Conservation (phyloP, 352 stramenopile genomes). For the Globisporangium mamillatum region DNA sequence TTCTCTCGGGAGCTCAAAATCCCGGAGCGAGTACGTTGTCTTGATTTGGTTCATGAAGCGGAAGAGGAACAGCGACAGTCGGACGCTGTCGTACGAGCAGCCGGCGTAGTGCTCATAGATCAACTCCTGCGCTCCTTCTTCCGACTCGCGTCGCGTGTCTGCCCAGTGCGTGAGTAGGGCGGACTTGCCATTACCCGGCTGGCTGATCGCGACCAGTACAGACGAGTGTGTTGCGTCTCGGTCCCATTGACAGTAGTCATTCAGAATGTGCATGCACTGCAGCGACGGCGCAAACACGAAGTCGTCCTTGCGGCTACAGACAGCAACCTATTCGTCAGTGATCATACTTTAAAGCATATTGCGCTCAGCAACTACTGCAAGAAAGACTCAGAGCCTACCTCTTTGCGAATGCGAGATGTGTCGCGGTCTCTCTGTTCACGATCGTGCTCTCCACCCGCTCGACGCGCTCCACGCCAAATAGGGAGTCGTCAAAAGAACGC, state of each 20-base stretch:
- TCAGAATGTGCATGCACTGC: slow-evolving; percentile 65
- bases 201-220: slow-evolving; percentile 58
- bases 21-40: slow-evolving; percentile 57
- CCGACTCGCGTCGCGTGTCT: slow-evolving; percentile 32
- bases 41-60: slow-evolving; percentile 82
- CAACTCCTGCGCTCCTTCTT: slow-evolving; percentile 42
- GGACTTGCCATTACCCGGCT: slow-evolving; percentile 71
- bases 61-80: slow-evolving; percentile 80
- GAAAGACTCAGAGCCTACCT: slow-evolving; percentile 27
- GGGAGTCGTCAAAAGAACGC: slow-evolving; percentile 25
- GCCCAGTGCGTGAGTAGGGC: slow-evolving; percentile 78
- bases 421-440: slow-evolving; percentile 69
- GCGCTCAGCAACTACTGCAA: not conserved
- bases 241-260: slow-evolving; percentile 65
- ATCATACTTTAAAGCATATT: not conserved
- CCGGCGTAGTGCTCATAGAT: slow-evolving; percentile 82
- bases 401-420: slow-evolving; percentile 65
- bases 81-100: slow-evolving; percentile 83
- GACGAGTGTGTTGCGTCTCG: slow-evolving; percentile 28
- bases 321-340: not conserved
- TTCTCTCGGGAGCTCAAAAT: slow-evolving; percentile 77
- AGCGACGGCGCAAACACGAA: slow-evolving; percentile 61
- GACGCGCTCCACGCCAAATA: slow-evolving; percentile 16
- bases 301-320: slow-evolving; percentile 54
- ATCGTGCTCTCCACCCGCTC: slow-evolving; percentile 64